These are phyloP conservation scores for Cryphonectria naterciae DNA, from an alignment of 2,329 filamentous ascomycete species.

Conservation along the genomic window DNA sequence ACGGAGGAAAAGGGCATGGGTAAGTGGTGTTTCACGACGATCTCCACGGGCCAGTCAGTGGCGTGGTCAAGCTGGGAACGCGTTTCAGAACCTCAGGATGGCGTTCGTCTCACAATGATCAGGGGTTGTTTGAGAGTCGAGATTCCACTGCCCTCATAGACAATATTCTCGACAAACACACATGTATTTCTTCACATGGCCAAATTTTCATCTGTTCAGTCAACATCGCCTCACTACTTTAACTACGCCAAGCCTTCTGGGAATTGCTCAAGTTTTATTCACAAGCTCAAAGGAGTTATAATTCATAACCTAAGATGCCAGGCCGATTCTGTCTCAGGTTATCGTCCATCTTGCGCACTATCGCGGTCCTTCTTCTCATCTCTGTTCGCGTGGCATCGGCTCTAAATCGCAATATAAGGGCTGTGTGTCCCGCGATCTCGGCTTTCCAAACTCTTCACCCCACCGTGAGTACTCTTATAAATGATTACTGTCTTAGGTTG, in stretches of 20 bases:
- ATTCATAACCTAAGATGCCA: background rate
- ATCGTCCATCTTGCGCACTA: background rate
- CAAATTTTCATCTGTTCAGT: background rate
- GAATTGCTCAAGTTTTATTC: background rate
- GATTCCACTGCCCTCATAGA: background rate
- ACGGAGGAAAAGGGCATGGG: background rate
- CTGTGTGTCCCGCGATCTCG: background rate
- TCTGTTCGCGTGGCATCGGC: background rate
- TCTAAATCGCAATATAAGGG: background rate
- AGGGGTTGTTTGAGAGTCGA: background rate
- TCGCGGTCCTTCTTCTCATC: background rate
- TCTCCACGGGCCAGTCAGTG: background rate
- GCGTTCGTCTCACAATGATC: slow-evolving; percentile 1
- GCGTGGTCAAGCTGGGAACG: background rate
- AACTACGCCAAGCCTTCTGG: background rate
- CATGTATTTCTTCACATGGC: background rate
- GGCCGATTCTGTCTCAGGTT: background rate
- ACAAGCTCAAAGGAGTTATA: background rate
- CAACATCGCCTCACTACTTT: background rate
- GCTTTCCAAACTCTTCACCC: background rate
- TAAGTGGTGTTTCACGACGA: background rate
- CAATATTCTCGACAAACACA: background rate
- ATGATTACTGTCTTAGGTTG: background rate
- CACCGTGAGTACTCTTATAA: background rate
- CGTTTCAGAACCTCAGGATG: background rate